These are phyloP conservation scores for Graphiopsis chlorocephala DNA, from an alignment of 2,329 filamentous ascomycete genomes.

Conservation along the genomic window DNA sequence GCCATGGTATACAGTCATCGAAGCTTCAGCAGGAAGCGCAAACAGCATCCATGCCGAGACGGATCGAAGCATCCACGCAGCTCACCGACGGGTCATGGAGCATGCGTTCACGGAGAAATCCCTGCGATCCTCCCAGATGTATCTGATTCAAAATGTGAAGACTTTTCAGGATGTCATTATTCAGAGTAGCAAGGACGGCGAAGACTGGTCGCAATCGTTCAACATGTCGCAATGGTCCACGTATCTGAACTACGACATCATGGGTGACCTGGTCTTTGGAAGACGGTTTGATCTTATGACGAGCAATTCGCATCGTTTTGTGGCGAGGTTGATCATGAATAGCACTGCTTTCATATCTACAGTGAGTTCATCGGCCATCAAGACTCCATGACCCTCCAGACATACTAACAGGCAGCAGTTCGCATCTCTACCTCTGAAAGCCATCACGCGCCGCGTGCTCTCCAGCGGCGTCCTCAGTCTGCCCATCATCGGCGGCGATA, in stretches of 20 bases:
- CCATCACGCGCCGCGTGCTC: not conserved
- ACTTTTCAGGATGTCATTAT: not conserved
- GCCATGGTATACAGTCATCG: constrained; percentile 49
- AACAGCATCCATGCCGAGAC: constrained; percentile 46
- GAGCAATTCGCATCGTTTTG: not conserved
- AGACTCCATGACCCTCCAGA: not conserved
- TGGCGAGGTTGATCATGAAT: constrained; percentile 4
- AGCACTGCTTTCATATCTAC: constrained; percentile 2
- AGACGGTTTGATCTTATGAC: constrained; percentile 8
- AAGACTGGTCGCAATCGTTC: constrained; percentile 23
- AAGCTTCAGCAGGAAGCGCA: constrained; percentile 38
- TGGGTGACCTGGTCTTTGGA: constrained; percentile 49
- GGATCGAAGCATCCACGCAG: constrained; percentile 45
- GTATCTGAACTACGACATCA: constrained; percentile 51
- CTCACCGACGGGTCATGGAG: constrained; percentile 46
- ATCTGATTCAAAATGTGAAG: constrained; percentile 25
- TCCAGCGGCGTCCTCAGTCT: not conserved
- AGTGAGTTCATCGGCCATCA: not conserved
- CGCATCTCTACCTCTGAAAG: not conserved
- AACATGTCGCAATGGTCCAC: constrained; percentile 30
- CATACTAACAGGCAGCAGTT: not conserved
- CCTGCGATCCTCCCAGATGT: constrained; percentile 32
- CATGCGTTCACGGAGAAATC: constrained; percentile 48
- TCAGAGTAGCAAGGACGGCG: constrained; percentile 13
- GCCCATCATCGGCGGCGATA: not conserved